Percentiles rank a stretch among this genome's conserved stretches.
Evolutionary conservation across 257 asterid genomes (phyloP).

Genomic region (Ehretia macrophylla): DNA sequence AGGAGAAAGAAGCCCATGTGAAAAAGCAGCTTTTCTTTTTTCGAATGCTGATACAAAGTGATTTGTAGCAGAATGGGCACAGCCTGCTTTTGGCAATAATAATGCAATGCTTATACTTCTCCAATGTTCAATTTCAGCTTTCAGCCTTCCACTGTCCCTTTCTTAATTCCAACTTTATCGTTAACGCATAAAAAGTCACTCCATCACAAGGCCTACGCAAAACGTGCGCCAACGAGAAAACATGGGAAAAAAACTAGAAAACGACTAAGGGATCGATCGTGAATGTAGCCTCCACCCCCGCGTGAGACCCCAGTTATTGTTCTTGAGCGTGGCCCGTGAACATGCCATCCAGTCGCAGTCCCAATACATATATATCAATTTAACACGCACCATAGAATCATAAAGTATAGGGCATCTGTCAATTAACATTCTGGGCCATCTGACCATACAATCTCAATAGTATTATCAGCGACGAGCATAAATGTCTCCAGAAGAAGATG

Average conservation of each 20-base stretch:
- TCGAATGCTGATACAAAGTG: neutral
- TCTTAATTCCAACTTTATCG: neutral
- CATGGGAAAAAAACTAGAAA: too few relatives aligned
- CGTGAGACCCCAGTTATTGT: too few relatives aligned
- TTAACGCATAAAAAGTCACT: neutral
- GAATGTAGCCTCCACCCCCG: too few relatives aligned
- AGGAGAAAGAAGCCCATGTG: neutral
- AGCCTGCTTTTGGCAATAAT: slow-evolving; percentile 1
- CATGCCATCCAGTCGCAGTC: neutral
- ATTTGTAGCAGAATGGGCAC: slow-evolving; percentile 1
- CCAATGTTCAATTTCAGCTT: neutral
- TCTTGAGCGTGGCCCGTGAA: too few relatives aligned
- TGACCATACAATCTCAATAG: too few relatives aligned
- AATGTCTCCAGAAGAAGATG: neutral
- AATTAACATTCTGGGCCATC: neutral
- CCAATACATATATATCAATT: neutral
- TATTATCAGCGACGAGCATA: neutral
- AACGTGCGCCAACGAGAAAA: too few relatives aligned
- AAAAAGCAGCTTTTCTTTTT: neutral
- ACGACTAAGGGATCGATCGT: too few relatives aligned
- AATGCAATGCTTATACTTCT: neutral
- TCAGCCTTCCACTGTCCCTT: neutral
- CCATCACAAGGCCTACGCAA: neutral
- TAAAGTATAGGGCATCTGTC: neutral
- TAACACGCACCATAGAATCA: too few relatives aligned